Percentiles rank a stretch among this genome's conserved stretches.
Conservation (phyloP, 495 filamentous ascomycete genomes). For the Talaromyces liani region DNA sequence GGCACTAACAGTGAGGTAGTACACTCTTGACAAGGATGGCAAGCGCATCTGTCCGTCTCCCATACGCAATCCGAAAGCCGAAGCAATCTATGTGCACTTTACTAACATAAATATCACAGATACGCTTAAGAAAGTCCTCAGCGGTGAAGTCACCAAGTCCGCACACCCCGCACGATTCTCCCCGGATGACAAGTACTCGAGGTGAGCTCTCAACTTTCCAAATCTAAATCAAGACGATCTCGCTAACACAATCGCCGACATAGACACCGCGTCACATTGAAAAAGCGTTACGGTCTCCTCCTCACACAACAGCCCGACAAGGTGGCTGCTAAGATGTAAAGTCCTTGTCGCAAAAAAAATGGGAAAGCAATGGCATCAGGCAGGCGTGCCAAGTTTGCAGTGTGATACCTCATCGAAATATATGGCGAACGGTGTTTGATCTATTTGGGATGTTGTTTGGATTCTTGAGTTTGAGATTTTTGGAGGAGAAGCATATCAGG, state of each 20-base stretch:
- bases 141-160: constrained; percentile 80
- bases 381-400: no score
- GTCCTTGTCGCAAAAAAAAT: constrained; percentile 8
- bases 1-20: constrained; percentile 39
- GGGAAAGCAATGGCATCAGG: constrained; percentile 5
- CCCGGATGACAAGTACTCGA: constrained; percentile 95
- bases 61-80: constrained; percentile 19
- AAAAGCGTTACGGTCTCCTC: constrained; percentile 82
- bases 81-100: neutral
- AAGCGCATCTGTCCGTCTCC: constrained; percentile 53
- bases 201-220: constrained; percentile 33
- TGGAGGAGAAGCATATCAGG: neutral
- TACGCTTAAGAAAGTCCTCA: constrained; percentile 64
- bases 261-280: constrained; percentile 84
- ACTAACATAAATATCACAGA: neutral
- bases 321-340: constrained; percentile 24
- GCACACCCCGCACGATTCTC: constrained; percentile 96
- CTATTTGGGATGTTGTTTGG: neutral
- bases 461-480: neutral
- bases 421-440: constrained; percentile 39
- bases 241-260: neutral
- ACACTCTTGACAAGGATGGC: constrained; percentile 67
- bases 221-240: neutral
- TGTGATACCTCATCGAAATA: constrained; percentile 18
- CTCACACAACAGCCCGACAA: constrained; percentile 63